These are phyloP conservation scores for Colletotrichum horii DNA, from an alignment of 2,329 filamentous ascomycete genomes.

Conservation along the genomic window DNA sequence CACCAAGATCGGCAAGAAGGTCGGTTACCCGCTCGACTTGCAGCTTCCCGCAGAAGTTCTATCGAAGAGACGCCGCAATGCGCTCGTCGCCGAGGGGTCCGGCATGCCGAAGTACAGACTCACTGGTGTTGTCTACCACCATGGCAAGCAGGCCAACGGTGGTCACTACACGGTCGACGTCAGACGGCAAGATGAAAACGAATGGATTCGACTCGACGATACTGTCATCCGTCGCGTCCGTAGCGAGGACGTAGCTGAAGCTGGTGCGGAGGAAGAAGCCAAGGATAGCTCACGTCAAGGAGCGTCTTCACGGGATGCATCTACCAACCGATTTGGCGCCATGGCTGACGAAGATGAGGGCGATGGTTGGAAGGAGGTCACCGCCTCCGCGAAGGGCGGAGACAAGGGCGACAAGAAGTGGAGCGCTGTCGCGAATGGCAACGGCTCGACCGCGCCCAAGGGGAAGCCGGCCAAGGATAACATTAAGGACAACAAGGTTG, in stretches of 20 bases:
- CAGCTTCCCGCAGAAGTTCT: slow-evolving; percentile 93
- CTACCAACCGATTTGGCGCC: slow-evolving; percentile 76
- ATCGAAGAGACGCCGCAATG: slow-evolving; percentile 74
- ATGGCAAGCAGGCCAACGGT: slow-evolving; percentile 94
- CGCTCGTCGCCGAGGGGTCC: slow-evolving; percentile 66
- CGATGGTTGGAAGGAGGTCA: slow-evolving; percentile 86
- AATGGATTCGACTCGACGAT: slow-evolving; percentile 97
- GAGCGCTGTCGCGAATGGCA: slow-evolving; percentile 67
- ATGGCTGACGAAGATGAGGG: slow-evolving; percentile 71
- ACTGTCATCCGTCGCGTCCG: slow-evolving; percentile 86
- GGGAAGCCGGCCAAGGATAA: slow-evolving; percentile 60
- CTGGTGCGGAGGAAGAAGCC: slow-evolving; percentile 78
- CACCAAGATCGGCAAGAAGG: slow-evolving; percentile 98
- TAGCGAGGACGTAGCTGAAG: slow-evolving; percentile 87
- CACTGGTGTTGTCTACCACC: slow-evolving; percentile 93
- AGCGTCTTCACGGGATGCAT: slow-evolving; percentile 37
- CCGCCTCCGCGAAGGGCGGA: slow-evolving; percentile 38
- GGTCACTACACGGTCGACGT: slow-evolving; percentile 99
- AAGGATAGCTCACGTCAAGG: slow-evolving; percentile 73
- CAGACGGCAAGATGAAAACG: slow-evolving; percentile 87
- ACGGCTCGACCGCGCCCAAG: slow-evolving; percentile 56
- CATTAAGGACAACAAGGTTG: slow-evolving; percentile 93
- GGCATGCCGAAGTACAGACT: slow-evolving; percentile 83
- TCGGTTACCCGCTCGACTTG: slow-evolving; percentile 92
- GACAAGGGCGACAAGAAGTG: slow-evolving; percentile 72